Evolutionary conservation across 1,284 basidiomycete genomes (phyloP).

Genomic region (Marasmius oreades): DNA sequence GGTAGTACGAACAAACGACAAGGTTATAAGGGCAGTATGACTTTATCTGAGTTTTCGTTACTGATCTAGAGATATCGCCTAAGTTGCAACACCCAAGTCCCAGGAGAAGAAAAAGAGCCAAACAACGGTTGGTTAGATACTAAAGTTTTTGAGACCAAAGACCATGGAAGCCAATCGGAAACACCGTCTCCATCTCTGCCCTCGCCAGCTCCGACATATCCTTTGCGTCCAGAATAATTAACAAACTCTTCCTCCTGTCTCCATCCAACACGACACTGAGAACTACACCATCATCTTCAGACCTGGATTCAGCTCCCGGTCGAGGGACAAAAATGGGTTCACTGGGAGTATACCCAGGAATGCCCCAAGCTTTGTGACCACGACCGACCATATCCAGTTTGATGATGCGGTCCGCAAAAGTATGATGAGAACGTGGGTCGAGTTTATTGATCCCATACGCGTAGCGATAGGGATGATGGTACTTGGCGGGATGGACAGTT

Average conservation of each 20-base stretch:
- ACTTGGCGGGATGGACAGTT: slow-evolving; percentile 21
- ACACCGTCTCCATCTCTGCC: slow-evolving; percentile 30
- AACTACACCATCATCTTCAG: slow-evolving; percentile 37
- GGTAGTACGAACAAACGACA: too few species aligned
- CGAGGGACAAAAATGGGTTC: slow-evolving; percentile 31
- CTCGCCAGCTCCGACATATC: slow-evolving; percentile 32
- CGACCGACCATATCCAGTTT: slow-evolving; percentile 27
- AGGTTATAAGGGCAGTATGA: too few species aligned
- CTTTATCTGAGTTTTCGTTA: too few species aligned
- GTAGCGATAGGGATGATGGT: slow-evolving; percentile 30
- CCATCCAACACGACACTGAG: slow-evolving; percentile 31
- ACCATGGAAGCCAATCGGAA: too few species aligned
- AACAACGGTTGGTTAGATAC: too few species aligned
- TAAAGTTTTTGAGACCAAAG: too few species aligned
- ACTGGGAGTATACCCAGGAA: slow-evolving; percentile 26
- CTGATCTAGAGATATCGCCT: too few species aligned
- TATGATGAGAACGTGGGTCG: slow-evolving; percentile 16
- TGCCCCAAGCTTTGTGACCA: slow-evolving; percentile 24
- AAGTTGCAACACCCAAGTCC: too few species aligned
- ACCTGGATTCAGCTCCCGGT: slow-evolving; percentile 22
- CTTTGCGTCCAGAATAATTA: slow-evolving; percentile 18
- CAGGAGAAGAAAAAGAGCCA: too few species aligned
- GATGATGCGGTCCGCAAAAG: slow-evolving; percentile 30
- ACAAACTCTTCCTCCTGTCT: slow-evolving; percentile 6
- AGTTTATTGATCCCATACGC: slow-evolving; percentile 25